Evolutionary conservation across 164 flowering plant species (phyloP), one percentile per base, ranked within the genome.

Genomic region (Annona squamosa): DNA sequence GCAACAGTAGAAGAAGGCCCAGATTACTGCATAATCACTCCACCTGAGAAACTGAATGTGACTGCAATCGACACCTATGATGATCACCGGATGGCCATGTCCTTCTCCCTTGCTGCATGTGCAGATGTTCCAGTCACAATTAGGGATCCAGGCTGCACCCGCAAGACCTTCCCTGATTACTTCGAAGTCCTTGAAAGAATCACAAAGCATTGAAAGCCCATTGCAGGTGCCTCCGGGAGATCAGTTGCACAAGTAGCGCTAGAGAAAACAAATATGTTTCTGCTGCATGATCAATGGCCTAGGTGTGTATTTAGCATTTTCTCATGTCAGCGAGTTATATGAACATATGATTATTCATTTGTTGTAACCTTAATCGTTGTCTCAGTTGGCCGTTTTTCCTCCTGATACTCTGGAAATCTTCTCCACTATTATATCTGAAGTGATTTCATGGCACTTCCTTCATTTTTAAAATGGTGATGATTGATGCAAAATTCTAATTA

Each of bases 41-140:
- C 99, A 46, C 98, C 99, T 1, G 92, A 96, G 88, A 93, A 82
- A 75, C 74, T 96, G 73, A 91, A 91, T 12, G 84, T 88, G 71
- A 82, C 99, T 18, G 82, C 90, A 9, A 93, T 96, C 0, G 99
- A 96, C 80, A 96, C 98, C 1, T 96, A 93, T 10, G 98, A 96
- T 72, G 99, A 93, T 81, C 98, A 96, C 78, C 85, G 98, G 74
- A 96, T 96, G 99, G 98, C 99, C 73, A 96, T 96, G 99, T 92
- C 99, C 37, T 96, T 96, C 78, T 96, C 99, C 74, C 88, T 96
- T 13, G 98, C 99, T 72, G 97, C 99, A 48, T 96, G 97, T 81
- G 85, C 90, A 41, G 98, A 92, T 57, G 97, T 96, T 75, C 96
- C 97, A 0, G 97, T 93, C 73, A 92, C 98, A 78, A 92, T 96